phyloP scores from a whole-genome alignment of 116 monocot genomes.

The Zostera marina region DNA sequence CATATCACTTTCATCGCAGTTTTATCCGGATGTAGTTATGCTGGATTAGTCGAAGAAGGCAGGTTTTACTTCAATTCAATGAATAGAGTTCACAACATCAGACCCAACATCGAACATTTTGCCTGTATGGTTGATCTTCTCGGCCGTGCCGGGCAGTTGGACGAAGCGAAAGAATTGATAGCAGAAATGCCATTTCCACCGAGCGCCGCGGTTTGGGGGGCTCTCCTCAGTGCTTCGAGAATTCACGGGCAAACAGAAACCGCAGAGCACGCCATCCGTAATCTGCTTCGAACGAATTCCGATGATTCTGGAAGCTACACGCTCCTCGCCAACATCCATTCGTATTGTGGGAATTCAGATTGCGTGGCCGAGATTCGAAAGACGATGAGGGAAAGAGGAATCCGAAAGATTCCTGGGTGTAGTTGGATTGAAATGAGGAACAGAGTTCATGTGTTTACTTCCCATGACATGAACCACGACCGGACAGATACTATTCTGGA shows the following conservation, averaged over 20 bases:
- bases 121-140: slow-evolving; percentile 90
- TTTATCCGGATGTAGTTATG: slow-evolving; percentile 73
- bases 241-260: slow-evolving; percentile 42
- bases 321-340: slow-evolving; percentile 59
- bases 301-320: slow-evolving; percentile 73
- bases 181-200: slow-evolving; percentile 49
- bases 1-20: slow-evolving; percentile 52
- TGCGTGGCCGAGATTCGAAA: slow-evolving; percentile 52
- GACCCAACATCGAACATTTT: slow-evolving; percentile 57
- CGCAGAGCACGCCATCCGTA: slow-evolving; percentile 42
- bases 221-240: slow-evolving; percentile 71
- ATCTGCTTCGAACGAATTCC: slow-evolving; percentile 40
- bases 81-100: slow-evolving; percentile 35
- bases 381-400: slow-evolving; percentile 65
- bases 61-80: slow-evolving; percentile 57
- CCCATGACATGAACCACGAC: slow-evolving; percentile 49
- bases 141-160: slow-evolving; percentile 49
- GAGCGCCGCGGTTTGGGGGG: slow-evolving; percentile 68
- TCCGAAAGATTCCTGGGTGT: slow-evolving; percentile 71
- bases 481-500: slow-evolving; percentile 31
- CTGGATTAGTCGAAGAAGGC: slow-evolving; percentile 70
- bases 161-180: slow-evolving; percentile 57
- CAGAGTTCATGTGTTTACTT: slow-evolving; percentile 55
- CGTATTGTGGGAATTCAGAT: slow-evolving; percentile 38
- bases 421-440: slow-evolving; percentile 82